Evolutionary conservation across 345 rosid species (phyloP), one percentile per base, ranked within the genome.

Genomic region (Pistacia vera): DNA sequence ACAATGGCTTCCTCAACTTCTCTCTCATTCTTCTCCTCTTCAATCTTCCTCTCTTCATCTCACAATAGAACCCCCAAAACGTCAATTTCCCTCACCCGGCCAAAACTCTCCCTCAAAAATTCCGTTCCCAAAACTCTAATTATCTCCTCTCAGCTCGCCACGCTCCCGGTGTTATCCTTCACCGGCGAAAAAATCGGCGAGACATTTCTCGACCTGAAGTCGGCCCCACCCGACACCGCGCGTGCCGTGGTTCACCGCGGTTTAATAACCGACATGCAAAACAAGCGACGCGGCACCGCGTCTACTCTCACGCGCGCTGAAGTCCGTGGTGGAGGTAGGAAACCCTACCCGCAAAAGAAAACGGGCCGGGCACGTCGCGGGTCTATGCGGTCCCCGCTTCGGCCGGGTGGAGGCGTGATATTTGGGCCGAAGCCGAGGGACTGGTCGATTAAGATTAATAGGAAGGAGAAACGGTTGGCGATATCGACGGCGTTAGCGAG

Each of bases 231-330:
- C 0, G 92, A 92, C 22, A 93, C 97, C 2, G 95, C 98, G 4
- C 93, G 97, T 48, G 92, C 97, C 68, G 94, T 95, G 8, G 94
- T 95, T 28, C 98, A 93, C 89, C 89, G 99, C 12, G 97, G 80
- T 30, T 83, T 93, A 75, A 79, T 93, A 83, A 92, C 93, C 38
- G 99, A 93, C 85, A 77, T 72, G 46, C 97, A 84, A 77, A 93
- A 93, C 91, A 89, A 89, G 81, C 93, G 99, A 46, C 92, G 99
- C 4, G 98, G 98, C 46, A 93, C 97, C 18, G 98, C 99, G 16
- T 93, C 97, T 61, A 95, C 98, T 10, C 88, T 88, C 68, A 93
- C 98, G 59, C 93, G 98, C 6, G 84, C 81, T n/a, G 95, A 96
- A 76, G 99, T 96, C 28, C 80, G 97, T 17, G 99, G 99, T 3